Evolutionary conservation across 164 flowering plant species (phyloP).

Genomic region (Warburgia ugandensis): DNA sequence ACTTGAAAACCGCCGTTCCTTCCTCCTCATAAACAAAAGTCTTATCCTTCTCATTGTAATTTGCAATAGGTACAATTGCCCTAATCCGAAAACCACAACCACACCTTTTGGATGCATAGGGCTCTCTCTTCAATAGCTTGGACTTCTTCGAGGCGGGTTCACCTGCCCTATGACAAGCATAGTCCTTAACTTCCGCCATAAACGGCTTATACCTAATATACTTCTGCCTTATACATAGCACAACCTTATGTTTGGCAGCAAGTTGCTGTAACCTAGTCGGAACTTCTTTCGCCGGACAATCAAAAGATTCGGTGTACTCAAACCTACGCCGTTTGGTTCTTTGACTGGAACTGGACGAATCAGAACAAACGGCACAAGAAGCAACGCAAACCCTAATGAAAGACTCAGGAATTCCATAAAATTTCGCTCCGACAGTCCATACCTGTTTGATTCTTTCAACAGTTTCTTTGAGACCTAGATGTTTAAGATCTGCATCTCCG

Average conservation of each 20-base stretch:
- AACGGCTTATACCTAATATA: slow-evolving; percentile 95
- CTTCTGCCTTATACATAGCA: slow-evolving; percentile 93
- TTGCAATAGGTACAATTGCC: slow-evolving; percentile 88
- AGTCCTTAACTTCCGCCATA: slow-evolving; percentile 99
- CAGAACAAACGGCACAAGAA: slow-evolving; percentile 65
- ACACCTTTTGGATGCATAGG: slow-evolving; percentile 87
- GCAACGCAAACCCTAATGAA: slow-evolving; percentile 81
- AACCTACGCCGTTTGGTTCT: slow-evolving; percentile 68
- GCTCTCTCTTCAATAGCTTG: slow-evolving; percentile 79
- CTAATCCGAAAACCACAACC: slow-evolving; percentile 97
- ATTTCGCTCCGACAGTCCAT: slow-evolving; percentile 97
- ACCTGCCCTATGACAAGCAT: slow-evolving; percentile 97
- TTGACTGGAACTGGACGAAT: slow-evolving; percentile 24
- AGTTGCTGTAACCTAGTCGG: slow-evolving; percentile 63
- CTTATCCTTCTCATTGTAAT: slow-evolving; percentile 96
- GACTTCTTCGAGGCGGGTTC: slow-evolving; percentile 81
- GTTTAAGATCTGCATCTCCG: slow-evolving; percentile 64
- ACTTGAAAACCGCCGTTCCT: slow-evolving; percentile 83
- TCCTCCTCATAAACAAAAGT: slow-evolving; percentile 92
- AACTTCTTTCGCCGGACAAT: slow-evolving; percentile 90
- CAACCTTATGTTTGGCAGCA: slow-evolving; percentile 93
- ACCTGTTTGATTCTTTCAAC: slow-evolving; percentile 82
- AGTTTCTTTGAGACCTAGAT: slow-evolving; percentile 78
- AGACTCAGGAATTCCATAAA: slow-evolving; percentile 93
- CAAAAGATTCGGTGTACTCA: slow-evolving; percentile 93